A percentile compares a stretch with the other conserved stretches of the same genome.
Evolutionary conservation across 1,284 basidiomycete species (phyloP).

Genomic region (Pyrrhoderma lamaoense): DNA sequence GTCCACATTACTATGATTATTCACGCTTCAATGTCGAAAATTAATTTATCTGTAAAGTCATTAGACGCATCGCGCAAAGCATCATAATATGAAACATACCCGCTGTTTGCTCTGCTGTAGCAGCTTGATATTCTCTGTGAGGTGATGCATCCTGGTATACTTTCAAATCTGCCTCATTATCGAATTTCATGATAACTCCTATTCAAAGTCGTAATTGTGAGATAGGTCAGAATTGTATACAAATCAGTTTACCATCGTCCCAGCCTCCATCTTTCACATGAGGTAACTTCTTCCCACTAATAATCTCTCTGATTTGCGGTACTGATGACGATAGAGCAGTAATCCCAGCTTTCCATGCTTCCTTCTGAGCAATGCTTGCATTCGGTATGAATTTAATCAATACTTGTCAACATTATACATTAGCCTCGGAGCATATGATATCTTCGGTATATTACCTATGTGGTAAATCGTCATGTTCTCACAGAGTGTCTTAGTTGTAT

Average conservation of each 20-base stretch:
- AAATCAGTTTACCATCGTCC: slow-evolving; percentile 13
- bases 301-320: slow-evolving; percentile 15
- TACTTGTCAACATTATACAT: slow-evolving; percentile 6
- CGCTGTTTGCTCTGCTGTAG: slow-evolving; percentile 17
- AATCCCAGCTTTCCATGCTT: slow-evolving; percentile 13
- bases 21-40: slow-evolving; percentile 16
- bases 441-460: slow-evolving; percentile 11
- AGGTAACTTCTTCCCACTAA: slow-evolving; percentile 15
- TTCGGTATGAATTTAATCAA: slow-evolving; percentile 15
- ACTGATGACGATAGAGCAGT: slow-evolving; percentile 9
- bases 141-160: slow-evolving; percentile 8
- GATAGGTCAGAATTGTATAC: background rate
- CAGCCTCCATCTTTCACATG: slow-evolving; percentile 17
- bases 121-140: slow-evolving; percentile 14
- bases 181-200: slow-evolving; percentile 19
- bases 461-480: slow-evolving; percentile 16
- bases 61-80: too few species aligned
- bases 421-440: background rate
- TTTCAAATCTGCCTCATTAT: slow-evolving; percentile 14
- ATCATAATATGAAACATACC: too few species aligned
- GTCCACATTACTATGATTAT: too few species aligned
- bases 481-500: background rate
- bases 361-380: slow-evolving; percentile 13
- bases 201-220: background rate
- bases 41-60: slow-evolving; percentile 12